Base-by-base conservation (phyloP, 2,329 filamentous ascomycete species). In the Fusarium foetens region DNA sequence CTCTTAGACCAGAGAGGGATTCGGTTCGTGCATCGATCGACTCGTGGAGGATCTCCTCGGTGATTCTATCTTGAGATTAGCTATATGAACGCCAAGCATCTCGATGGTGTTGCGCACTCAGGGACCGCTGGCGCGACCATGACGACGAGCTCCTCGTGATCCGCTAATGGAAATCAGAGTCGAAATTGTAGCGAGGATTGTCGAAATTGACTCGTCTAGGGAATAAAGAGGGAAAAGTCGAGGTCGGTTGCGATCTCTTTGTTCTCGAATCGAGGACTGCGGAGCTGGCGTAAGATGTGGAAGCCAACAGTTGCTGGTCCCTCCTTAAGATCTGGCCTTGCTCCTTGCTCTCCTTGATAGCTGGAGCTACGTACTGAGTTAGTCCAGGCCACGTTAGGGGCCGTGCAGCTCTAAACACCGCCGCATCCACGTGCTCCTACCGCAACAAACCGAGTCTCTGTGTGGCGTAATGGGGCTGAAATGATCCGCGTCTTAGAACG, bases 1-100 rank as follows among this genome's bases (percentile, higher is more conserved):
- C 96, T 79, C 96, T 93, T 71, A 99, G 87, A 52, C 91, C 90
- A 75, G 92, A 88, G 42, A 99, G 89, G 46, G 93, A 93, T 80
- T 99, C 96, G 76, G 95, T 97, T 81, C 96, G 92, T 76, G 94
- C 91, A 80, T 98, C 95, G 81, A 98, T 92, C 58, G 95, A 94
- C 77, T 97, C 94, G 80, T 97, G 93, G 70, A 97, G 88, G 72
- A 96, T 90, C 83, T 98, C 94, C 85, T 99, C 96, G 77, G 95
- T 95, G 78, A 99, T 92, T 84, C 96, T 98, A 71, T 35, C 27
- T 14, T 25, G 59, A 27, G 21, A 67, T 81, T 70, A 81, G 77
- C 62, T 66, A 58, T 54, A 35, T 49, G 61, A 33, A 53, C 55
- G 54, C 49, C 46, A 57, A 66, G 51, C 12, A 51, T 60, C 21